Base-by-base conservation (phyloP, 2,329 filamentous ascomycete species). In the Huntiella abstrusa region DNA sequence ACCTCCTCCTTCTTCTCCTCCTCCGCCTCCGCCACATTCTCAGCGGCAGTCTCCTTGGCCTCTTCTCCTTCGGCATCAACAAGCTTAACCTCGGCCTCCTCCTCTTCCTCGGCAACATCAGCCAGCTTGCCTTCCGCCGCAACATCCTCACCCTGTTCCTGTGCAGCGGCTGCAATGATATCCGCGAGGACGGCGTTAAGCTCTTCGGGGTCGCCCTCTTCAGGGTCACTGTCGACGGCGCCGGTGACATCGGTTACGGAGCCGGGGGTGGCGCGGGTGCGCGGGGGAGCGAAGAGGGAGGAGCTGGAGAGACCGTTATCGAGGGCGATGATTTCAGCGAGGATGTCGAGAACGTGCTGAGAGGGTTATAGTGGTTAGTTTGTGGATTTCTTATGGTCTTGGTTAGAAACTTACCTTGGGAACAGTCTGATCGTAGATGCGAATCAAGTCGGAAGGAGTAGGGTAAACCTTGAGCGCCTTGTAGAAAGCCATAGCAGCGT, bases 391-490 rank as follows among this genome's bases (percentile, higher is more conserved):
- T 13, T 10, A 16, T 16, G 6, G 22, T 12, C 11, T 42, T 3
- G 16, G 22, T 36, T 39, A 15, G 8, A 12, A 15, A 42, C 57
- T 51, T 56, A 85, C 87, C 82, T 95, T 95, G 56, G 88, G 81
- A 40, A 96, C 87, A 32, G 91, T 96, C 75, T 93, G 94, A 64
- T 98, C 91, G 65, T 98, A 98, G 63, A 98, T 94, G 57, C 75
- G 75, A 62, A 98, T 95, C 56, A 98, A 70, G 59, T 96, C 91
- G 56, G 80, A 75, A 10, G 88, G 91, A 57, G 84, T 82, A 45
- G 91, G 91, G 67, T 98, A 98, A 55, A 96, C 91, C 74, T 98
- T 98, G 54, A 98, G 75, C 39, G 87, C 91, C 72, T 87, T 92
- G 75, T 96, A 98, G 68, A 98, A 98, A 63, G 83, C 85, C 51